Evolutionary conservation across 192 early-diverging fungal species (phyloP).

Genomic region (Backusella morwellensis): DNA sequence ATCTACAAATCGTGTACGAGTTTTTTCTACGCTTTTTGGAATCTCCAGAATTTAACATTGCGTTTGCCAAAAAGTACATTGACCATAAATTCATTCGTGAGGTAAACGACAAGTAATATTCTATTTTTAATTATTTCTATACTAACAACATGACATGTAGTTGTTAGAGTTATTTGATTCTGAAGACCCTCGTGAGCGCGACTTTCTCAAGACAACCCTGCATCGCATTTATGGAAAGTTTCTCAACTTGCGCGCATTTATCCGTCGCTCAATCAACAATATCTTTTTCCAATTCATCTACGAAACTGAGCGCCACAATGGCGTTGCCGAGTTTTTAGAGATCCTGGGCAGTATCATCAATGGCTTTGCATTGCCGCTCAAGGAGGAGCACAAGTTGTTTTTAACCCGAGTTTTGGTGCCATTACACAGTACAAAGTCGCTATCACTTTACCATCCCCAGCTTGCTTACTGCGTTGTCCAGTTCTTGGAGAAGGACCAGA

Average conservation of each 20-base stretch:
- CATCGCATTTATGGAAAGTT: slow-evolving; percentile 95
- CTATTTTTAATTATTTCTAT: neutral
- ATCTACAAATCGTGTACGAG: slow-evolving; percentile 89
- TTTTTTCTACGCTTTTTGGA: slow-evolving; percentile 91
- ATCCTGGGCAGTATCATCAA: slow-evolving; percentile 95
- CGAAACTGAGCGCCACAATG: slow-evolving; percentile 88
- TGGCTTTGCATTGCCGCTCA: slow-evolving; percentile 90
- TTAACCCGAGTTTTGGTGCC: slow-evolving; percentile 83
- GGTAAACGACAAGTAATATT: slow-evolving; percentile 28
- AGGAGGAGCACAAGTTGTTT: slow-evolving; percentile 92
- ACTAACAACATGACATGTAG: slow-evolving; percentile 36
- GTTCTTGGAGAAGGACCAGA: slow-evolving; percentile 89
- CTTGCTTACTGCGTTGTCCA: slow-evolving; percentile 92
- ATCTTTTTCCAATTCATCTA: slow-evolving; percentile 92
- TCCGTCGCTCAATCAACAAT: slow-evolving; percentile 88
- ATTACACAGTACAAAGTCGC: slow-evolving; percentile 83
- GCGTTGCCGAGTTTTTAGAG: slow-evolving; percentile 88
- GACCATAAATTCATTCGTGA: slow-evolving; percentile 78
- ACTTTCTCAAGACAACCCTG: slow-evolving; percentile 89
- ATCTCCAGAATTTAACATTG: slow-evolving; percentile 89
- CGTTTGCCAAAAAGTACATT: slow-evolving; percentile 84
- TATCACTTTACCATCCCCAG: slow-evolving; percentile 87
- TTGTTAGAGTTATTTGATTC: slow-evolving; percentile 88
- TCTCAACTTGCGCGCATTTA: slow-evolving; percentile 86
- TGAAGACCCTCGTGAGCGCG: slow-evolving; percentile 90